phyloP scores from a whole-genome alignment of 805 yeast species.

The Teunomyces panamensis region DNA sequence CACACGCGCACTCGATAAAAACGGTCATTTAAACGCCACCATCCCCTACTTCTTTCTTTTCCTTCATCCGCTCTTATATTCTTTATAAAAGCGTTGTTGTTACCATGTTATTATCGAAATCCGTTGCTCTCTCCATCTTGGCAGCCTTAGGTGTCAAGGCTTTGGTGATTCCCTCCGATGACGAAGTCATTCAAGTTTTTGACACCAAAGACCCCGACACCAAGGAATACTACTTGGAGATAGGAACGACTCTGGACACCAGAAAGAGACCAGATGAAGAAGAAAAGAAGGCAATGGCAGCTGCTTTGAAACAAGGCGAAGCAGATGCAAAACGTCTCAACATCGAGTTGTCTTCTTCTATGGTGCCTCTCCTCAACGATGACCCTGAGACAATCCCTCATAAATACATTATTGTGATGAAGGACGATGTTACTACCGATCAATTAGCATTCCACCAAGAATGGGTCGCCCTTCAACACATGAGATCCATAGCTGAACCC shows the following conservation, averaged over 20 bases:
- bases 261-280: too few relatives aligned
- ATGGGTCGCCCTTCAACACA: conserved; percentile 58
- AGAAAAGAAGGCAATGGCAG: background rate
- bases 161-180: conserved; percentile 21
- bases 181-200: conserved; percentile 25
- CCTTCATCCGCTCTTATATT: background rate
- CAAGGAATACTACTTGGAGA: background rate
- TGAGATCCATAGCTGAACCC: conserved; percentile 36
- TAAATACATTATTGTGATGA: conserved; percentile 84
- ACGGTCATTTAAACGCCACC: conserved; percentile 1
- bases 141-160: conserved; percentile 41
- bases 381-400: conserved; percentile 55
- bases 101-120: conserved; percentile 32
- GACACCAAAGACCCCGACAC: conserved; percentile 4
- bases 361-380: conserved; percentile 37
- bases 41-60: background rate
- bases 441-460: conserved; percentile 63
- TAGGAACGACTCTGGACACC: too few relatives aligned
- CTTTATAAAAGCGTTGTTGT: background rate
- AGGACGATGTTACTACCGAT: conserved; percentile 54
- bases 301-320: background rate
- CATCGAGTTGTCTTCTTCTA: conserved; percentile 14
- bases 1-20: background rate
- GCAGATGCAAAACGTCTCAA: conserved; percentile 7
- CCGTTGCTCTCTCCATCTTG: conserved; percentile 43